phyloP scores from a whole-genome alignment of 2,329 filamentous ascomycete species.

The Fusarium pilosicola region DNA sequence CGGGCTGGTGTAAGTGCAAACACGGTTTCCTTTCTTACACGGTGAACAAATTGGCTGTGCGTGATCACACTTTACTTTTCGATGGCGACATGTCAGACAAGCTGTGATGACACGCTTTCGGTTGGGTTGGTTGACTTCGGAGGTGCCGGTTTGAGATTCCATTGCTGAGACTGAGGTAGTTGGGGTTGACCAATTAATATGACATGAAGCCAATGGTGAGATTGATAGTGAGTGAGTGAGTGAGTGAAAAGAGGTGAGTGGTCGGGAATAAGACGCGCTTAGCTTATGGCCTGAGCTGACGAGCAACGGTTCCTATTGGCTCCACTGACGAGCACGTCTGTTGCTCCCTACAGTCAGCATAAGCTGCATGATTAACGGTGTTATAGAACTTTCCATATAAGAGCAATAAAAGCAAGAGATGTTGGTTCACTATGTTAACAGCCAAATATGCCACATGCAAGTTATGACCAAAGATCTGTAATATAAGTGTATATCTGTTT shows the following conservation, averaged over 20 bases:
- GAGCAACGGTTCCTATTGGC: background rate
- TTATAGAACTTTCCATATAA: no score
- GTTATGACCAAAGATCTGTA: no score
- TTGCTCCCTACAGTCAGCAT: no score
- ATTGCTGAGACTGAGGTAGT: background rate
- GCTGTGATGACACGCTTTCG: background rate
- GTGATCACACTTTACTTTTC: constrained; percentile 5
- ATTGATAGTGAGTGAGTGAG: background rate
- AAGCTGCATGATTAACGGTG: no score
- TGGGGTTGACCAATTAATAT: background rate
- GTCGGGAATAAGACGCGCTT: background rate
- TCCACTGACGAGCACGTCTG: background rate
- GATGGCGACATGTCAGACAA: background rate
- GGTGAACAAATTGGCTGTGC: background rate
- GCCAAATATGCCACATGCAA: no score
- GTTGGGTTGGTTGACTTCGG: background rate
- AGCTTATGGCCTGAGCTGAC: background rate
- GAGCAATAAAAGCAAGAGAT: background rate
- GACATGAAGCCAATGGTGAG: background rate
- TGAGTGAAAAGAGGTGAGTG: background rate
- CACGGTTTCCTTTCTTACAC: constrained; percentile 2
- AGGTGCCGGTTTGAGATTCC: background rate
- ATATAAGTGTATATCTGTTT: background rate
- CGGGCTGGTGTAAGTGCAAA: background rate
- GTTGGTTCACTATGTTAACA: background rate